phyloP scores from a whole-genome alignment of 768 basidiomycete genomes.

The Hypholoma sublateritium region DNA sequence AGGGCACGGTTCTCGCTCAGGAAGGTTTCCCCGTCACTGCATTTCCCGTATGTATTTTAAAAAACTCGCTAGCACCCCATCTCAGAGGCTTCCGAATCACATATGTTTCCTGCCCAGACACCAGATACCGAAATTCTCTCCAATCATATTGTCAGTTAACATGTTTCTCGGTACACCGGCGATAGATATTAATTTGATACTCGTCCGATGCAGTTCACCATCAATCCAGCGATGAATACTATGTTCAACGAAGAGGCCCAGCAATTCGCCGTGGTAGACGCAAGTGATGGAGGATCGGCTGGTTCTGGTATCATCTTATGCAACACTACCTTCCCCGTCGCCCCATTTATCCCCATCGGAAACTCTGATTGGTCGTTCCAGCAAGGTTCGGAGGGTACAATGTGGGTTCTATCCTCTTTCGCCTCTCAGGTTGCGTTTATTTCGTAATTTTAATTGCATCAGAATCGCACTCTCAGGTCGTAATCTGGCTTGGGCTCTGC shows the following conservation, averaged over 20 bases:
- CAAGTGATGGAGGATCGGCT: slow-evolving; percentile 6
- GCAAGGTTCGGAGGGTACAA: slow-evolving; percentile 5
- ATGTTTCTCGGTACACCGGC: no score
- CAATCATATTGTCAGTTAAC: slow-evolving; percentile 7
- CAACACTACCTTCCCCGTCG: slow-evolving; percentile 1
- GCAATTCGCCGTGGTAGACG: slow-evolving; percentile 12
- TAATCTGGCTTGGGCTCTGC: slow-evolving; percentile 10
- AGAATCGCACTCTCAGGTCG: slow-evolving; percentile 5
- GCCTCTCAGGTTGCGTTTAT: background rate
- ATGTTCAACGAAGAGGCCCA: slow-evolving; percentile 11
- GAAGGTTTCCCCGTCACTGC: slow-evolving; percentile 3
- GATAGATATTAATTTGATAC: no score
- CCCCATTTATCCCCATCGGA: slow-evolving; percentile 7
- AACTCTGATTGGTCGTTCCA: slow-evolving; percentile 10
- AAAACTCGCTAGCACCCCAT: no score
- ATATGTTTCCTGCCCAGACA: no score
- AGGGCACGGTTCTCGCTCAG: background rate
- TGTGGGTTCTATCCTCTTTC: background rate
- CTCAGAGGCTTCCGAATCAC: no score
- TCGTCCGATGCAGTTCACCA: slow-evolving; percentile 6
- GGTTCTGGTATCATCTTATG: slow-evolving; percentile 8
- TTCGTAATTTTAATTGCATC: background rate
- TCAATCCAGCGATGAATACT: slow-evolving; percentile 6
- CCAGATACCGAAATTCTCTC: background rate
- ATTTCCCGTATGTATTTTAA: background rate